Evolutionary conservation across 805 yeast species (phyloP), one percentile per base, ranked within the genome.

Genomic region (Blastobotrys muscicola): DNA sequence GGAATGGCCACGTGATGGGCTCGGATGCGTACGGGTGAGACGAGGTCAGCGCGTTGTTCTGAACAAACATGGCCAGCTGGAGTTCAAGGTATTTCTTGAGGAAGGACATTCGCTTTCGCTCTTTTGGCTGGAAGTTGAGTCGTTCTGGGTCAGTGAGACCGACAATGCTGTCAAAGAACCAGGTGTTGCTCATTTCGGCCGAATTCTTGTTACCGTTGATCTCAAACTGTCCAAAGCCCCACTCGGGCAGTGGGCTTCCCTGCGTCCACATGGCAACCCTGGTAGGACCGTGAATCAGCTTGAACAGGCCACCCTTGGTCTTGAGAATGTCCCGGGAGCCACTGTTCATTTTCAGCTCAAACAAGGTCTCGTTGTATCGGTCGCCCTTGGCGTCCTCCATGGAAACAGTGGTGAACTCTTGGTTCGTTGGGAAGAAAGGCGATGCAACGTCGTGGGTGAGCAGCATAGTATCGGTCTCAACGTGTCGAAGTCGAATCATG

Each of bases 381-480:
- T 64, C 62, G 13, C 70, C 72, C 30, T 65, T 64, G 5, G 84
- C 84, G 9, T 63, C 70, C 42, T 84, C 94, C 29, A 67, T 70
- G 38, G 71, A 60, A 11, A 79, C 79, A 36, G 94, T 78, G 2
- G 92, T 82, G 55, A 92, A 83, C 67, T 92, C 98, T 66, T 87
- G 95, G 57, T 89, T 84, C n/a, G 95, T 84, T 45, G 97, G 82
- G 57, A 66, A 82, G 49, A 81, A 69, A 26, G 98, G 97, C 2
- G 97, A 92, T 1, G 96, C 96, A 44, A 92, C 97, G 61, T 90
- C 97, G 59, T 92, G 98, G 14, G 97, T 76, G 56, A 86, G 72
- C 52, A 92, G 67, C 54, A 67, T 82, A 8, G 94, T 83, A 42
- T 85, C 75, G 1, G 97, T 87, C 29, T 71, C 78, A 41, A 82